These are phyloP conservation scores for Solanum clarkiae DNA, from an alignment of 257 asterid genomes.

Conservation along the genomic window DNA sequence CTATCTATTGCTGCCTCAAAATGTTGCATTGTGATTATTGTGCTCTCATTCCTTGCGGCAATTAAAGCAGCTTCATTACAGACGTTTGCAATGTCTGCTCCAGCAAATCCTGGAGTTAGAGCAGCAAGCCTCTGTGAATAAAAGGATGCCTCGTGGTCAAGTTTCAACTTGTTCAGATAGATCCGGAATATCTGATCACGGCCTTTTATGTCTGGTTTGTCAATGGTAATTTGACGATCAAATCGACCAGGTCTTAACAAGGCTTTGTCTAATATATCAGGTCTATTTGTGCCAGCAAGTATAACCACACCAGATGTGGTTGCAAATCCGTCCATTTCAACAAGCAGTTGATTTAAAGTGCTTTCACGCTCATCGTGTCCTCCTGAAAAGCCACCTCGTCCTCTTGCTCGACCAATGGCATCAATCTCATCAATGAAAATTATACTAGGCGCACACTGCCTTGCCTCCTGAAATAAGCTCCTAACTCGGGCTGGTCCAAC, in stretches of 20 bases:
- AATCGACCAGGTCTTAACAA: conserved; percentile 84
- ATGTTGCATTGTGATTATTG: conserved; percentile 48
- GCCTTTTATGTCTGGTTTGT: conserved; percentile 83
- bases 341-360: conserved; percentile 85
- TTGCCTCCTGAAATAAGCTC: conserved; percentile 81
- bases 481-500: conserved; percentile 86
- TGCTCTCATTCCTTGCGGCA: conserved; percentile 65
- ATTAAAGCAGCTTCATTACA: conserved; percentile 93
- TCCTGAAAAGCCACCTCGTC: conserved; percentile 54
- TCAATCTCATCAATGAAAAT: conserved; percentile 87
- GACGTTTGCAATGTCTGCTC: conserved; percentile 91
- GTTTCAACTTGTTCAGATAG: conserved; percentile 39
- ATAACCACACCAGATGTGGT: conserved; percentile 84
- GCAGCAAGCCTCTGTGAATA: conserved; percentile 89
- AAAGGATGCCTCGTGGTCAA: conserved; percentile 59
- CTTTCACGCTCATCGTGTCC: conserved; percentile 69
- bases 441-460: conserved; percentile 85
- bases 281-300: conserved; percentile 89
- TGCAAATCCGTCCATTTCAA: conserved; percentile 92
- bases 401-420: conserved; percentile 83
- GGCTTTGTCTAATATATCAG: conserved; percentile 84
- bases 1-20: conserved; percentile 90
- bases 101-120: conserved; percentile 92
- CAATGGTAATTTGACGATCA: conserved; percentile 82
- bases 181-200: conserved; percentile 77